Evolutionary conservation across 1,139 yeast genomes (phyloP).

Genomic region (Pichia sp.): DNA sequence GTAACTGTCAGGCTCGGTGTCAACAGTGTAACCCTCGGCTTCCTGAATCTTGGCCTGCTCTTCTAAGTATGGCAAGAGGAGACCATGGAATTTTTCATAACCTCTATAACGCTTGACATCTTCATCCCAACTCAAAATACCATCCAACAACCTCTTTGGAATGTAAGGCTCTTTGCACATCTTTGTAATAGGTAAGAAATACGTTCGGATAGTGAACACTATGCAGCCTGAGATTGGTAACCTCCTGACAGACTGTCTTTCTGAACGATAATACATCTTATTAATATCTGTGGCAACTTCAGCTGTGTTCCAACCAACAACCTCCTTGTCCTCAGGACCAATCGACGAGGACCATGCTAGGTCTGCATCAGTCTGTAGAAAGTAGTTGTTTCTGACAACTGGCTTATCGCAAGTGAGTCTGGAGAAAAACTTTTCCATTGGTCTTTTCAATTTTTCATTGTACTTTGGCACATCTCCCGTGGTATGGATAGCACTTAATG

Average conservation of each 20-base stretch:
- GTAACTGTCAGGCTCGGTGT: slow-evolving; percentile 39
- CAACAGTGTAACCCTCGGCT: slow-evolving; percentile 39
- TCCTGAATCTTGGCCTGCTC: slow-evolving; percentile 51
- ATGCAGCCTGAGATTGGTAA: slow-evolving; percentile 57
- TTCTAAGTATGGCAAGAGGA: slow-evolving; percentile 51
- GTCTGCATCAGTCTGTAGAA: slow-evolving; percentile 58
- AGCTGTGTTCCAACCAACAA: slow-evolving; percentile 62
- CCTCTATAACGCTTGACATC: slow-evolving; percentile 62
- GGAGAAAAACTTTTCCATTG: slow-evolving; percentile 62
- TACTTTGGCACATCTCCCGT: slow-evolving; percentile 65
- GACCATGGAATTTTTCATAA: slow-evolving; percentile 48
- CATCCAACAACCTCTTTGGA: slow-evolving; percentile 55
- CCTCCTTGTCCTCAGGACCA: slow-evolving; percentile 49
- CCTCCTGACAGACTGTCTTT: slow-evolving; percentile 64
- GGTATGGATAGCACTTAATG: slow-evolving; percentile 56
- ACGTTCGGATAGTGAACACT: slow-evolving; percentile 60
- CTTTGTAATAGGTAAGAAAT: slow-evolving; percentile 51
- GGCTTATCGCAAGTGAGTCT: slow-evolving; percentile 52
- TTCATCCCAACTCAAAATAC: slow-evolving; percentile 53
- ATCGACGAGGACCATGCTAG: slow-evolving; percentile 63
- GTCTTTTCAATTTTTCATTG: slow-evolving; percentile 50
- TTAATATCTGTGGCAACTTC: slow-evolving; percentile 42
- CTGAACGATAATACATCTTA: slow-evolving; percentile 55
- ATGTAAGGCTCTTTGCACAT: slow-evolving; percentile 55
- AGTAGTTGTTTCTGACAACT: slow-evolving; percentile 62